Evolutionary conservation across 768 basidiomycete species (phyloP), one percentile per base, ranked within the genome.

Genomic region (Fistulinella prunicolor): DNA sequence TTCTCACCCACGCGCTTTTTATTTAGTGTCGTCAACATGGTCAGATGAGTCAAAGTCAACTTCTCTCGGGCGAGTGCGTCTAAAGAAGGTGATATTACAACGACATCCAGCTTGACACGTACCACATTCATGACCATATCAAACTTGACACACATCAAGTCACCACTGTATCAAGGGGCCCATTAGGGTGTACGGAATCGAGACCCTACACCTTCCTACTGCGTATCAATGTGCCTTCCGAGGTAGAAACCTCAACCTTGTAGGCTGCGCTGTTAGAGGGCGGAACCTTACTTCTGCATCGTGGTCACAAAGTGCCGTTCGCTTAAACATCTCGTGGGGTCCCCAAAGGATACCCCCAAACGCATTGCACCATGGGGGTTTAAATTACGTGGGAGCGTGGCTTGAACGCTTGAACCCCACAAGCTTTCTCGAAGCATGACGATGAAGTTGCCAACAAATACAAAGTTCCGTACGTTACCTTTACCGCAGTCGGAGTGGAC

Each of bases 71-170:
- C 44, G 38, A 28, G 49, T 32, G 48, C 47, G 52, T 44, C 48
- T 20, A 36, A 38, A 34, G 32, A 29, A 32, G 50, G 57, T 29
- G 45, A 62, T 62, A 60, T 62, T 55, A 22, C 35, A 22, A 21
- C 30, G 42, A 44, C 42, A 29, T 6, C 24, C 17, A 44, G 38
- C 49, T 50, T 36, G 30, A 12, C 59, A 61, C 55, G 46, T 41
- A 58, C 51, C 46, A 20, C n/a, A 17, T 46, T 55, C 46, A 20
- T 51, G 49, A 42, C 17, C 38, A 46, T 47, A 60, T 53, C 45
- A 41, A 22, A 17, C n/a, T 35, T 59, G 49, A 53, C 54, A 57
- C 38, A 10, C 30, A 8, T 14, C 35, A 19, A 19, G n/a, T n/a
- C n/a, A n/a, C n/a, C 35, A 6, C 6, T 17, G n/a, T 19, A 57